These are phyloP conservation scores for Pythium sukuiense DNA, from an alignment of 352 stramenopile species.

Conservation along the genomic window DNA sequence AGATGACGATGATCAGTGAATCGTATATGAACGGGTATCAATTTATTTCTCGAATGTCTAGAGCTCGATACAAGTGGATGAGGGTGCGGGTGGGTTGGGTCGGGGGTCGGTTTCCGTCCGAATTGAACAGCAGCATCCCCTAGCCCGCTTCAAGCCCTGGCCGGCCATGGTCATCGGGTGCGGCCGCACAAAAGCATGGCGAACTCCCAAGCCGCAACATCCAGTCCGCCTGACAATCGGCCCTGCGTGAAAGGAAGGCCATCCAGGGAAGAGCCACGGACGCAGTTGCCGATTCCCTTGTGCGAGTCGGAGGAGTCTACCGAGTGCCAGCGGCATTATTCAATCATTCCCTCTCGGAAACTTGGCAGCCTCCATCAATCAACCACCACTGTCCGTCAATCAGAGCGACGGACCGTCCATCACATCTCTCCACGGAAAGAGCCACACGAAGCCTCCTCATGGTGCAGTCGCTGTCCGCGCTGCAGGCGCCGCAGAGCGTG, in stretches of 20 bases:
- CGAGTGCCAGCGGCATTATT: not conserved
- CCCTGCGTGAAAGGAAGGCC: not conserved
- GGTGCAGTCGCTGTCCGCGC: slow-evolving; percentile 8
- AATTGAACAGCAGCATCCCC: not conserved
- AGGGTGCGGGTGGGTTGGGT: not conserved
- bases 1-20: not conserved
- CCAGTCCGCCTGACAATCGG: not conserved
- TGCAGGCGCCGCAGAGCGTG: slow-evolving; percentile 38
- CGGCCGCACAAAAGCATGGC: slow-evolving; percentile 1
- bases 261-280: not conserved
- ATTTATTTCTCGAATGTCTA: not conserved
- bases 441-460: not conserved
- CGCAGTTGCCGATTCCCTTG: not conserved
- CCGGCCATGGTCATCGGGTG: not conserved
- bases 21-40: not conserved
- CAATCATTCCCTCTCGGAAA: not conserved
- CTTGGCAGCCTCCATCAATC: not conserved
- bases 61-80: not conserved
- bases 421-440: not conserved
- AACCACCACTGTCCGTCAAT: not conserved
- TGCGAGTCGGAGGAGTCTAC: not conserved
- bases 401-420: not conserved
- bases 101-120: not conserved
- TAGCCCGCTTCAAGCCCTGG: not conserved
- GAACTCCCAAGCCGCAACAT: not conserved